A percentile compares a stretch with the other conserved stretches of the same genome.
Conservation (phyloP, 1,139 yeast species). For the Komagataea norvegica region DNA sequence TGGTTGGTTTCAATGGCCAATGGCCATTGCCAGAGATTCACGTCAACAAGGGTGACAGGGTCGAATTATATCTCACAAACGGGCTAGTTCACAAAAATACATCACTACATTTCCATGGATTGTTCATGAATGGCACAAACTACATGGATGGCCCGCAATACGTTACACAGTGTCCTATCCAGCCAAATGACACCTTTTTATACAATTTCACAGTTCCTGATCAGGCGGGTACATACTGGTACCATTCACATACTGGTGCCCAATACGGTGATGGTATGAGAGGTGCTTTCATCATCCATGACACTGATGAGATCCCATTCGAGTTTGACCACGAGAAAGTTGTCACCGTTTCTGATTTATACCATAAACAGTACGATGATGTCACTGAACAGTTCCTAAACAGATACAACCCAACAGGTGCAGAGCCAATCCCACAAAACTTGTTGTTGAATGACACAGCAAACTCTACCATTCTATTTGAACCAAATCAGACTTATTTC, state of each 20-base stretch:
- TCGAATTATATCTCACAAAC: conserved; percentile 54
- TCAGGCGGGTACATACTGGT: conserved; percentile 77
- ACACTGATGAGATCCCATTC: conserved; percentile 43
- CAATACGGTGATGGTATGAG: conserved; percentile 79
- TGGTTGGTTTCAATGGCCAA: conserved; percentile 62
- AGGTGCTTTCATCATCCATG: conserved; percentile 67
- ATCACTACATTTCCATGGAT: conserved; percentile 73
- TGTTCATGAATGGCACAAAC: conserved; percentile 54
- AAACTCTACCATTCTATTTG: conserved; percentile 52
- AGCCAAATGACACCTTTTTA: conserved; percentile 56
- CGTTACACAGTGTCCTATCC: conserved; percentile 75
- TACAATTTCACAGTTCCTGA: conserved; percentile 61
- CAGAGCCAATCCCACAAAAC: conserved; percentile 74
- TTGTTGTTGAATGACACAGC: conserved; percentile 60
- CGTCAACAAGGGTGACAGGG: conserved; percentile 59
- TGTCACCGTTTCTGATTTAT: conserved; percentile 57
- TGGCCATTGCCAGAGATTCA: conserved; percentile 75
- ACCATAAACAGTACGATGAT: conserved; percentile 46
- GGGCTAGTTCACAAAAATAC: conserved; percentile 51
- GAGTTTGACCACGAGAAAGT: conserved; percentile 58
- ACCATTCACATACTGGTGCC: conserved; percentile 74
- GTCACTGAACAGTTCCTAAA: conserved; percentile 47
- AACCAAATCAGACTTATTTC: conserved; percentile 58
- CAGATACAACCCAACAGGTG: conserved; percentile 75
- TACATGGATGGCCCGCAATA: conserved; percentile 78